Evolutionary conservation across 1,284 basidiomycete genomes (phyloP).

Genomic region (Sporisorium iseilematis-ciliati): DNA sequence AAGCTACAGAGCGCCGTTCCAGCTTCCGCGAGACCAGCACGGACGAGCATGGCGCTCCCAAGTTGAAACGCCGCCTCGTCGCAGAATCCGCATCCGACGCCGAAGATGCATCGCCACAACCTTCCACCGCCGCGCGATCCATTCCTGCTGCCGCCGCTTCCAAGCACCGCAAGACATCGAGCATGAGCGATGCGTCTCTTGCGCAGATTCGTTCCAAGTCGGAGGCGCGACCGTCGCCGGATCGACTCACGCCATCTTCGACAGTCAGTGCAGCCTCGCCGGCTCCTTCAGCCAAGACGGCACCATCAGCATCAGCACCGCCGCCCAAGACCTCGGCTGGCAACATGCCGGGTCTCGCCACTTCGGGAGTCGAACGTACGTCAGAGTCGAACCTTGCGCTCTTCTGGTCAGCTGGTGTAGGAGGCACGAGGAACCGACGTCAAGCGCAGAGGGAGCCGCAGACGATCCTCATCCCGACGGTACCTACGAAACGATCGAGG

Average conservation of each 20-base stretch:
- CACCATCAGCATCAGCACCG: conserved; percentile 22
- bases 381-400: conserved; percentile 67
- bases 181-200: conserved; percentile 37
- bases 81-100: conserved; percentile 45
- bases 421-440: conserved; percentile 58
- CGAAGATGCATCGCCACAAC: conserved; percentile 20
- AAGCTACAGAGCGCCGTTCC: conserved; percentile 32
- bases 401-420: conserved; percentile 67
- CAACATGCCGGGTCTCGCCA: conserved; percentile 59
- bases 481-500: conserved; percentile 37
- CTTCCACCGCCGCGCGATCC: conserved; percentile 12
- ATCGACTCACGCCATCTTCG: conserved; percentile 17
- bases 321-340: conserved; percentile 22
- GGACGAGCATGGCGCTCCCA: conserved; percentile 24
- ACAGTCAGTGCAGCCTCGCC: conserved; percentile 11
- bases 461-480: conserved; percentile 26
- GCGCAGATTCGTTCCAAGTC: conserved; percentile 21
- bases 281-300: conserved; percentile 16
- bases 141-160: conserved; percentile 1
- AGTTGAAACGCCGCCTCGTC: conserved; percentile 37
- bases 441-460: conserved; percentile 57
- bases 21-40: conserved; percentile 44
- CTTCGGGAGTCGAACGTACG: conserved; percentile 66
- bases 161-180: conserved; percentile 51
- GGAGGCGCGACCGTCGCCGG: conserved; percentile 21